Percentiles rank a stretch among this genome's conserved stretches.
Evolutionary conservation across 805 yeast genomes (phyloP).

Genomic region (Maudiozyma serrabonitensis): DNA sequence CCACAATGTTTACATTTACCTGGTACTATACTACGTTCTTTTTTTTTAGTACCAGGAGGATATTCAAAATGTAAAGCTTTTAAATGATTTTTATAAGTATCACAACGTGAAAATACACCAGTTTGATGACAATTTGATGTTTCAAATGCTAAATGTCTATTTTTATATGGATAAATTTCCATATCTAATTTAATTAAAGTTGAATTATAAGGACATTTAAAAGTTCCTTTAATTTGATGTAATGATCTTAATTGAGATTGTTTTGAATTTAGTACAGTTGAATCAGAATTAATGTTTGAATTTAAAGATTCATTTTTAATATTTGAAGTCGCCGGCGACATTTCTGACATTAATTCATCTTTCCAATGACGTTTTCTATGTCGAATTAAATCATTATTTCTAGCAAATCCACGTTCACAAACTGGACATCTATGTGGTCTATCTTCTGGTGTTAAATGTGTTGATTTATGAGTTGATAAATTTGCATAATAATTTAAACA

Average conservation of each 20-base stretch:
- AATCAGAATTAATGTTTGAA: background rate
- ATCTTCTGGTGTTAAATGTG: slow-evolving; percentile 60
- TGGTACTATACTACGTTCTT: slow-evolving; percentile 52
- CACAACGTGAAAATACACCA: slow-evolving; percentile 83
- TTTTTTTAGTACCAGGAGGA: slow-evolving; percentile 78
- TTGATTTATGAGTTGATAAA: slow-evolving; percentile 73
- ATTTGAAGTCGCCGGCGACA: background rate
- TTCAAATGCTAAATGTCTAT: slow-evolving; percentile 18
- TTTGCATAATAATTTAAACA: slow-evolving; percentile 64
- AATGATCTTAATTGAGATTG: slow-evolving; percentile 21
- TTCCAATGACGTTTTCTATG: slow-evolving; percentile 83
- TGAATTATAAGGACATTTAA: slow-evolving; percentile 62
- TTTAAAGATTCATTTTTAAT: no score
- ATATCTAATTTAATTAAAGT: slow-evolving; percentile 23
- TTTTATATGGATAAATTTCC: slow-evolving; percentile 23
- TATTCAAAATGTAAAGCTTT: slow-evolving; percentile 84
- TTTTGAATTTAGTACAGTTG: slow-evolving; percentile 1
- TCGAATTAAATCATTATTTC: slow-evolving; percentile 78
- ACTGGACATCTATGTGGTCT: slow-evolving; percentile 72
- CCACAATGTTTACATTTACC: slow-evolving; percentile 81
- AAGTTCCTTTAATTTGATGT: slow-evolving; percentile 34
- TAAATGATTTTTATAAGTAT: slow-evolving; percentile 83
- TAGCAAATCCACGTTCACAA: slow-evolving; percentile 77
- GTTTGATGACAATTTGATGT: slow-evolving; percentile 56
- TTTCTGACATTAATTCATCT: slow-evolving; percentile 30